These are phyloP conservation scores for Blepharisma undulans DNA, from an alignment of 169 alveolate species.

Conservation along the genomic window DNA sequence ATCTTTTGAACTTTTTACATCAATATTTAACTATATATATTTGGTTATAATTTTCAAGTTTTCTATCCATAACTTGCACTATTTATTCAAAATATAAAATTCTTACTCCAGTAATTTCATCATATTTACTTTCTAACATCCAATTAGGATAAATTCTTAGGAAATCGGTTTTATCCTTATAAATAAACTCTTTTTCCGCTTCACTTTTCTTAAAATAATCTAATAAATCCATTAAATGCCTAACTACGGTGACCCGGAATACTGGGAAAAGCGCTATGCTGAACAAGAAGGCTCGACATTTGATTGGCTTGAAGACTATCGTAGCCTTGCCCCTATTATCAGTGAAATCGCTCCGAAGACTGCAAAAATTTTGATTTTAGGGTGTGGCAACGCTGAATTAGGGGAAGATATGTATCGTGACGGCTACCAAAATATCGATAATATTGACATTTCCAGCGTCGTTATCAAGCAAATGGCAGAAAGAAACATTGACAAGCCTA, in stretches of 20 bases:
- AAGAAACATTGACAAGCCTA: constrained; percentile 56
- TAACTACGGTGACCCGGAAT: constrained; percentile 59
- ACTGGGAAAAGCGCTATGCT: constrained; percentile 57
- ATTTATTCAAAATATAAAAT: too few species aligned
- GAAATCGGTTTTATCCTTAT: neutral
- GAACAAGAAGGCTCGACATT: constrained; percentile 52
- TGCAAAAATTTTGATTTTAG: constrained; percentile 79
- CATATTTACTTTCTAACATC: neutral
- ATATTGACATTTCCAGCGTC: constrained; percentile 86
- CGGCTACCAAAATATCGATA: constrained; percentile 79
- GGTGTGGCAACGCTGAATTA: constrained; percentile 90
- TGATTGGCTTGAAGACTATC: constrained; percentile 62
- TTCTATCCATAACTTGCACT: too few species aligned
- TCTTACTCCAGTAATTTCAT: neutral
- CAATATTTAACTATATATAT: too few species aligned
- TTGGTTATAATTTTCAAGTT: too few species aligned
- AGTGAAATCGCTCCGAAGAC: constrained; percentile 41
- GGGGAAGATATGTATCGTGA: constrained; percentile 85
- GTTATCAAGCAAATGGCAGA: constrained; percentile 81
- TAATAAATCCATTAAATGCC: neutral
- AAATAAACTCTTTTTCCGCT: neutral
- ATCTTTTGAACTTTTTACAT: too few species aligned
- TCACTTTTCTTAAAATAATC: neutral
- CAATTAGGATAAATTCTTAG: neutral
- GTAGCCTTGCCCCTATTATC: constrained; percentile 48